Evolutionary conservation across 1,284 basidiomycete genomes (phyloP), one percentile per base, ranked within the genome.

Genomic region (Cystobasidiaceae sp.): DNA sequence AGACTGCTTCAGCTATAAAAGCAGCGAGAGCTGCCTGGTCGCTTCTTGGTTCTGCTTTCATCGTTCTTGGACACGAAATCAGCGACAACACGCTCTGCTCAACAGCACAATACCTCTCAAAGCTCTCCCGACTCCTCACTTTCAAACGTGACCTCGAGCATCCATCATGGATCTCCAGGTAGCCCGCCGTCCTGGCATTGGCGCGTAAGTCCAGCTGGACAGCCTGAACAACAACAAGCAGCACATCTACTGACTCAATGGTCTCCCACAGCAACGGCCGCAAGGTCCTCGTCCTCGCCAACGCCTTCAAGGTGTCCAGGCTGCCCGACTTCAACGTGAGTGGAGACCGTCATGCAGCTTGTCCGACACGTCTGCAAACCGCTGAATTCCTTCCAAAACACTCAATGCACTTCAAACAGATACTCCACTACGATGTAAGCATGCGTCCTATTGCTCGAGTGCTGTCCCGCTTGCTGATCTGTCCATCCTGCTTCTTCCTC

Each of bases 361-460:
- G 11, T 39, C 37, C n/a, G n/a, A 39, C 37, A 39, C 37, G 37
- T n/a, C 11, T 39, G 37, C 11, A 39, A 39, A n/a, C 37, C 37
- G n/a, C 37, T 11, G 37, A 27, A n/a, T 60, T 32, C 4, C 17
- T 33, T 43, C 25, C 17, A 23, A 30, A 11, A 32, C 21, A 15
- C 23, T 7, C 19, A 17, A 27, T 49, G n/a, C 27, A 6, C 41
- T 15, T 30, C 23, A 25, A 15, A 25, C n/a, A 62, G 60, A 51
- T 62, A 17, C 30, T 62, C 21, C 60, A 62, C 39, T 62, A 62
- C 60, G 60, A 62, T 54, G 60, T 62, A 45, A 52, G 60, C 27
- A 25, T 28, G 7, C 37, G n/a, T 11, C 4, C 34, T 34, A 4
- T 28, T 19, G 15, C 30, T 28, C 7, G 30, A 19, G 19, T 23